Evolutionary conservation across 225 moss, liverwort and hornwort species (phyloP).

Genomic region (Physcomitrellopsis africana): DNA sequence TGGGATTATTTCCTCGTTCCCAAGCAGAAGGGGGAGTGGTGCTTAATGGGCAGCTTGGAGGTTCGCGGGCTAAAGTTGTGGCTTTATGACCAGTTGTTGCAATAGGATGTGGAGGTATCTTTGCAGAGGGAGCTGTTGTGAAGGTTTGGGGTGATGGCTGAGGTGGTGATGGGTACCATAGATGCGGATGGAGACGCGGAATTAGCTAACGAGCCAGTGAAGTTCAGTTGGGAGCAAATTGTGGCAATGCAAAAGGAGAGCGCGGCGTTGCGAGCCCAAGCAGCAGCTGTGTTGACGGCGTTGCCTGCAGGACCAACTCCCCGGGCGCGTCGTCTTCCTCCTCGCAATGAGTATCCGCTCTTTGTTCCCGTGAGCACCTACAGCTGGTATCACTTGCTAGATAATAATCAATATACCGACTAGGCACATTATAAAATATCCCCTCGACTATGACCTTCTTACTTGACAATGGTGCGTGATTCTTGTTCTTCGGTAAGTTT

Average conservation of each 20-base stretch:
- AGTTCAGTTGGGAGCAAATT: slow-evolving; percentile 61
- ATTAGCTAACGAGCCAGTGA: slow-evolving; percentile 44
- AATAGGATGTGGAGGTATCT: slow-evolving; percentile 36
- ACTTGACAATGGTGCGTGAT: neutral
- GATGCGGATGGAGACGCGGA: slow-evolving; percentile 38
- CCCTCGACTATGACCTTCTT: too few species aligned
- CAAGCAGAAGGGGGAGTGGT: neutral
- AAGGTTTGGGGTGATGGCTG: slow-evolving; percentile 43
- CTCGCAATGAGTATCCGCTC: slow-evolving; percentile 58
- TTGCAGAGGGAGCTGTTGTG: neutral
- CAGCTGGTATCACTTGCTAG: neutral
- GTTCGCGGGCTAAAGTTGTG: neutral
- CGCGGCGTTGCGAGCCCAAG: slow-evolving; percentile 66
- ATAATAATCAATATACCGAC: neutral
- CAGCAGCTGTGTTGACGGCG: slow-evolving; percentile 49
- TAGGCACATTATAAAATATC: too few species aligned
- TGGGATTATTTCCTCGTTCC: too few species aligned
- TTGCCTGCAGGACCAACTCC: slow-evolving; percentile 36
- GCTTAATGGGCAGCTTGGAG: neutral
- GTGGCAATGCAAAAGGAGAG: slow-evolving; percentile 66
- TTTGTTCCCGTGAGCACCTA: slow-evolving; percentile 47
- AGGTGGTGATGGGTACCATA: slow-evolving; percentile 38
- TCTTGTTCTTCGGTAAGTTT: neutral
- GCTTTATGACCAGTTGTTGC: neutral
- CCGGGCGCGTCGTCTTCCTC: slow-evolving; percentile 40